Evolutionary conservation across 140 eudicot genomes (phyloP).

Genomic region (Senecio squalidus): DNA sequence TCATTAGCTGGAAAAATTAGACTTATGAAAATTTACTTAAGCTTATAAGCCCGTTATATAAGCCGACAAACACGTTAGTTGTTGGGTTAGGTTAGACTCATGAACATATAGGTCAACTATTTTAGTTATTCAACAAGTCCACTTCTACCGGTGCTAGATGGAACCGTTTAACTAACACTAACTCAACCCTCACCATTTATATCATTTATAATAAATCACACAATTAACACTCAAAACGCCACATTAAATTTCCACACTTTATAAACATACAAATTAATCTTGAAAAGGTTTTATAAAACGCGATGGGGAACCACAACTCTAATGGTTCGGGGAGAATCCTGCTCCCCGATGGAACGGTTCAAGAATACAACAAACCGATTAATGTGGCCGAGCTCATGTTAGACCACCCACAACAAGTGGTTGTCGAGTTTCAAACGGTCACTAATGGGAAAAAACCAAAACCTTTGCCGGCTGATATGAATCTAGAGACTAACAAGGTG

Average conservation of each 20-base stretch:
- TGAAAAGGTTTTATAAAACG: too few species aligned
- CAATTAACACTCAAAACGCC: neutral
- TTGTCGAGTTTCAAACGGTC: slow-evolving; percentile 43
- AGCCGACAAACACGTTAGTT: neutral
- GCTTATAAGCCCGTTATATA: too few species aligned
- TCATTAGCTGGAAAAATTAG: too few species aligned
- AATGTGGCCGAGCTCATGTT: slow-evolving; percentile 88
- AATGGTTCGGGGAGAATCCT: slow-evolving; percentile 40
- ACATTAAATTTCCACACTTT: neutral
- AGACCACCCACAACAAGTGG: slow-evolving; percentile 71
- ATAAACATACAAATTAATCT: slow-evolving; percentile 11
- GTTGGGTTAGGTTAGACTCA: slow-evolving; percentile 32
- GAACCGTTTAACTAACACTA: slow-evolving; percentile 73
- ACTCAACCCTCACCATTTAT: slow-evolving; percentile 3
- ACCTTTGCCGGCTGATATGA: slow-evolving; percentile 67
- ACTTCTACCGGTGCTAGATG: slow-evolving; percentile 52
- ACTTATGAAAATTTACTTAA: too few species aligned
- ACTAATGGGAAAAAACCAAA: slow-evolving; percentile 22
- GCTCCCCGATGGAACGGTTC: slow-evolving; percentile 56
- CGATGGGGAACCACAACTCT: slow-evolving; percentile 70
- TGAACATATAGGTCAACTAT: slow-evolving; percentile 21
- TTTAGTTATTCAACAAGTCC: slow-evolving; percentile 50
- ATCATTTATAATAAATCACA: neutral
- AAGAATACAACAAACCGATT: slow-evolving; percentile 38
- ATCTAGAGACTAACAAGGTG: slow-evolving; percentile 45